Evolutionary conservation across 2,329 filamentous ascomycete genomes (phyloP).

Genomic region (Ophiostoma fasciatum): DNA sequence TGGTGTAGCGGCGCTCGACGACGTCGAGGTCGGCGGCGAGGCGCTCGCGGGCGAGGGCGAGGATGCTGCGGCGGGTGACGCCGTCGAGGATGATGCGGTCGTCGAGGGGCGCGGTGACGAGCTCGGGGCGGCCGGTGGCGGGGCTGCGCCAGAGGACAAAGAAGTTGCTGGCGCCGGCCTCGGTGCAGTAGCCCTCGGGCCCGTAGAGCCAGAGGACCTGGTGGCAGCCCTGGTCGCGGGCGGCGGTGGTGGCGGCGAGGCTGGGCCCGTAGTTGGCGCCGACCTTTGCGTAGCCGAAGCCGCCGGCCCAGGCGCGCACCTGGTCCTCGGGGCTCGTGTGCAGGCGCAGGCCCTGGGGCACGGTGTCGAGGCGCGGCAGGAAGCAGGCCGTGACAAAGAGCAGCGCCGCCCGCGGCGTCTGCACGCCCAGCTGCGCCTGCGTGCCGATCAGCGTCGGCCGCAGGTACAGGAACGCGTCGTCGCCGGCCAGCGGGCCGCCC

Average conservation of each 20-base stretch:
- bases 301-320: constrained; percentile 84
- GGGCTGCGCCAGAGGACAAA: constrained; percentile 66
- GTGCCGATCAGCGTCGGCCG: constrained; percentile 79
- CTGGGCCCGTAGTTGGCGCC: constrained; percentile 88
- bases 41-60: constrained; percentile 55
- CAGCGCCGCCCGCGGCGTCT: constrained; percentile 66
- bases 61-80: constrained; percentile 67
- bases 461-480: constrained; percentile 66
- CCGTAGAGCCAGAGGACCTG: constrained; percentile 95
- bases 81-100: constrained; percentile 78
- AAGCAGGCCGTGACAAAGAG: constrained; percentile 66
- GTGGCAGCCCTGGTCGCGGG: constrained; percentile 57
- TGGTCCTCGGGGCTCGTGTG: constrained; percentile 69
- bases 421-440: constrained; percentile 65
- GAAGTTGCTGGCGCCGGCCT: constrained; percentile 87
- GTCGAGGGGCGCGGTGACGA: constrained; percentile 72
- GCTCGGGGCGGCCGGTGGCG: constrained; percentile 47
- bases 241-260: constrained; percentile 63
- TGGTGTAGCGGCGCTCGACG: constrained; percentile 71
- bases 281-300: constrained; percentile 83
- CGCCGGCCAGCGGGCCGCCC: constrained; percentile 27
- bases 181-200: constrained; percentile 61
- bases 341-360: constrained; percentile 49
- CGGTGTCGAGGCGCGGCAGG: constrained; percentile 41
- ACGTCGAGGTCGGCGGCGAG: constrained; percentile 49